Base-by-base conservation (phyloP, 441 rosid species). In the Gossypium aridum region DNA sequence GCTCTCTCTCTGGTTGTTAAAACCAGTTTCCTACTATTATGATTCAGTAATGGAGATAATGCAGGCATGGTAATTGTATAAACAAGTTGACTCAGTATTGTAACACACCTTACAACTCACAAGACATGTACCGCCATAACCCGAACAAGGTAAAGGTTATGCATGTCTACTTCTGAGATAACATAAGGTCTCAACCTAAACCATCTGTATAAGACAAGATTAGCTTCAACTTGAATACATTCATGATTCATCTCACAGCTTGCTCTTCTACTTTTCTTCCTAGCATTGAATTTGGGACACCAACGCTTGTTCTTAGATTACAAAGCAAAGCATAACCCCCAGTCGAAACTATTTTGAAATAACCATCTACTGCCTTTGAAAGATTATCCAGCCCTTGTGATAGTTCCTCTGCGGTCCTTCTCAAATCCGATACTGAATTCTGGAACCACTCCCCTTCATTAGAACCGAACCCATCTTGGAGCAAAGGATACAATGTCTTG, bases 311-410 rank as follows among this genome's bases (percentile, higher is more conserved):
- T 77, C 97, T 89, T 37, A 93, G 87, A 75, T 84, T 90, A 83
- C 89, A 83, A 34, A 96, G 92, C 81, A 96, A 80, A 9, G 97
- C 94, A 82, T 96, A 93, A 8, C 97, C 85, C 45, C 98, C 98
- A 0, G 81, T 76, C 75, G 91, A 83, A 76, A 92, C 88, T 80
- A 90, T 83, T 83, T 88, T 91, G 85, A 95, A 95, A 79, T 93
- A 95, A 47, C 81, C 79, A 78, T 91, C 99, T 16, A 93, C 94
- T 80, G 83, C 89, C 63, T 87, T 90, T 0, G 86, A 77, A 56
- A 96, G 88, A 78, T 80, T 74, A 79, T 96, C 97, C 34, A 92
- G 78, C 67, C 92, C 97, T 28, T 70, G 77, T 2, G 96, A 86
- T 25, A 91, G 86, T 45, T 80, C 77, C 70, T 79, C 90, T 3